Conservation (phyloP, 1,284 basidiomycete genomes). For the Grifola frondosa region DNA sequence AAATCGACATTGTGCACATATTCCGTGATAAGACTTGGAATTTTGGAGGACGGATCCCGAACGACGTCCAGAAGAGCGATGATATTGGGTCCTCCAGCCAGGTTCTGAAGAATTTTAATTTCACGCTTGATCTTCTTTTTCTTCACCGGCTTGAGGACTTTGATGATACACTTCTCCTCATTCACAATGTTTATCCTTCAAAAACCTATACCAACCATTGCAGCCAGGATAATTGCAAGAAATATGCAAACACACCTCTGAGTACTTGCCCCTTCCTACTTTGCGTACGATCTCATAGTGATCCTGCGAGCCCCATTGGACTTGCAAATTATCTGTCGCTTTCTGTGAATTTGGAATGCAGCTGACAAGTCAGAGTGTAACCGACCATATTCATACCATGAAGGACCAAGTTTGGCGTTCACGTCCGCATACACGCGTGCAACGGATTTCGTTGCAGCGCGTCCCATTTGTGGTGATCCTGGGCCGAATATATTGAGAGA, state of each 20-base stretch:
- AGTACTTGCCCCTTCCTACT: conserved; percentile 96
- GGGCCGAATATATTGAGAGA: too few species aligned
- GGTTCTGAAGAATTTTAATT: conserved; percentile 98
- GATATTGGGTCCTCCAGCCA: conserved; percentile 93
- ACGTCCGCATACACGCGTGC: conserved; percentile 76
- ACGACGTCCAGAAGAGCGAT: conserved; percentile 93
- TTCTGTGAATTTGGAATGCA: conserved; percentile 13
- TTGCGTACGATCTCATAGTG: conserved; percentile 98
- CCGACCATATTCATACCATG: conserved; percentile 81
- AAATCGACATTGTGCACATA: conserved; percentile 99
- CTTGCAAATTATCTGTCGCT: conserved; percentile 79
- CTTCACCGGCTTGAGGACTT: conserved; percentile 98
- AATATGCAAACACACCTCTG: conserved; percentile 64
- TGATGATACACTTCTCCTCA: conserved; percentile 97
- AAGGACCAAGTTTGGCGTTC: conserved; percentile 68
- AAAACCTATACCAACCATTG: conserved; percentile 70
- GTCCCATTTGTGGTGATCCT: conserved; percentile 58
- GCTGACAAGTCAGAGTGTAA: conserved; percentile 19
- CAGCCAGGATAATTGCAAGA: conserved; percentile 7
- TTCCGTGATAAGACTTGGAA: conserved; percentile 97
- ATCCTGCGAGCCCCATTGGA: conserved; percentile 95
- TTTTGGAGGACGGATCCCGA: conserved; percentile 91
- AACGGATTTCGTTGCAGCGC: conserved; percentile 67
- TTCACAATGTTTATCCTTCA: conserved; percentile 94
- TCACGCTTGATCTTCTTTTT: conserved; percentile 99